Base-by-base conservation (phyloP, 441 rosid species). In the Dalechampia spathulata region DNA sequence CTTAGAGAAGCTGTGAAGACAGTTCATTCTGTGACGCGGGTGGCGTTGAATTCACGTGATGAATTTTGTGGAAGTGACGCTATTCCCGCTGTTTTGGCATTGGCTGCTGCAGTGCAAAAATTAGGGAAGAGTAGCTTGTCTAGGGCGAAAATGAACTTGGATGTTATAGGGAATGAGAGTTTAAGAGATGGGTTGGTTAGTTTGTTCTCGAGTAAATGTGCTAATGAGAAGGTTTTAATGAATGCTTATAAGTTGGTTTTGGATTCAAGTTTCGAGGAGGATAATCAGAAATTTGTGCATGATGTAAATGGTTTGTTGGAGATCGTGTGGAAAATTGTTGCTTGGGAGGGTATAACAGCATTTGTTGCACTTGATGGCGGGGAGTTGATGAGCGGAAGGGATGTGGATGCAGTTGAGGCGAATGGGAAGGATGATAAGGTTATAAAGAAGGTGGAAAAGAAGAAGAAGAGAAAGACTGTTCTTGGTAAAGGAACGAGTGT, bases 401-500 rank as follows among this genome's bases (percentile, higher is more conserved):
- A 42, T 48, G 49, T 22, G 28, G 61, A 66, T 46, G 70, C 38
- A 26, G 61, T 34, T 49, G 83, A 65, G 60, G 72, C 22, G 6
- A 70, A 70, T 15, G 78, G 55, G 49, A 82, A 63, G 20, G 78
- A 76, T 51, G 53, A 39, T 1, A 71, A 71, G 52, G 72, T 26
- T 4, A 85, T 74, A 27, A 80, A 77, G 74, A 87, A 77, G 65
- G 73, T 66, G 49, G 81, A 79, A 45, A 81, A 86, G 76, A 83
- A 71, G 61, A 85, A 82, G 75, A 65, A 62, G 55, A 87, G 77
- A 77, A 87, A 83, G 58, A 71, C 61, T 38, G 76, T 75, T 61
- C 62, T 78, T 60, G 97, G 98, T 44, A 89, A 83, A 58, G 98
- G 98, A 37, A 86, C 95, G 28, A 61, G 80, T 50, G 34, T 78